Evolutionary conservation across 2,329 filamentous ascomycete species (phyloP), one percentile per base, ranked within the genome.

Genomic region (Botrytis pseudocinerea): DNA sequence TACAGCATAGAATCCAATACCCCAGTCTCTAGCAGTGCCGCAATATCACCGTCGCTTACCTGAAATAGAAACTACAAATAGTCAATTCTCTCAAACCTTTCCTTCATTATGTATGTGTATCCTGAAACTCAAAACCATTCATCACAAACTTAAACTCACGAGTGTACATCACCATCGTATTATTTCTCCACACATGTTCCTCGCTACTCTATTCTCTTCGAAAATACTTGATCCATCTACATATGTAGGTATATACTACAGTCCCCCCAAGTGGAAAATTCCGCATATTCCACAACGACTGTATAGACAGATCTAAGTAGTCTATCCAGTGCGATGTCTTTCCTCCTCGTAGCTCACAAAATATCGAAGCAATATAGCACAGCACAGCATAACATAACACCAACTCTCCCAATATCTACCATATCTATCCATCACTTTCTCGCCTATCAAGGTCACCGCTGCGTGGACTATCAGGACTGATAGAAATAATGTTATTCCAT

Each of bases 1-100:
- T 28, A 54, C 14, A 2, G 6, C 1, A 4, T 57, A 9, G 3
- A 28, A 57, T 28, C 8, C 5, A 28, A 2, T 18, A 28, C n/a
- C 2, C 12, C n/a, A 3, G 3, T 7, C 6, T 18, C 0, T 57
- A 28, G 28, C 1, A 57, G 2, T 18, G 18, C n/a, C n/a, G 7
- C n/a, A 28, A 18, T 14, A 18, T 57, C 6, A 2, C n/a, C n/a
- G n/a, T 28, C 51, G n/a, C 51, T 28, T 57, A 57, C 51, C n/a
- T 32, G 3, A 8, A 8, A 28, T 28, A 8, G 51, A 28, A 57
- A 40, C 20, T 2, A 61, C 10, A 10, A 38, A 14, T n/a, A 25
- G 25, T 1, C 28, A n/a, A 22, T 54, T 54, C 48, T 54, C 48
- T 54, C 4, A 22, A 54, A 54, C 22, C 10, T 28, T n/a, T n/a